phyloP scores from a whole-genome alignment of 2,329 filamentous ascomycete genomes.

The Diaporthe citri region DNA sequence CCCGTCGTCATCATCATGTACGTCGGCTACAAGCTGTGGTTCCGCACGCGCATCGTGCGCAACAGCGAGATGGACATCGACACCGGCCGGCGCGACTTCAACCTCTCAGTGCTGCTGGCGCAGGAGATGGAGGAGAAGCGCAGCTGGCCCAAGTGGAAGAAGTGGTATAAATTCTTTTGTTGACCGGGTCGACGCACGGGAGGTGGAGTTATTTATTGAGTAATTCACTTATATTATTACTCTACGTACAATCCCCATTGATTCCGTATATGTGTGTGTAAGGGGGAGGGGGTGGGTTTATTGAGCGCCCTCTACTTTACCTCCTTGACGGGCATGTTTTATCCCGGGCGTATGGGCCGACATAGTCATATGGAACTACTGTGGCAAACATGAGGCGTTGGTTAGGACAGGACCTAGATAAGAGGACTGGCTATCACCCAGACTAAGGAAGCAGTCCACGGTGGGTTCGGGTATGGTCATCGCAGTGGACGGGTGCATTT shows the following conservation, averaged over 20 bases:
- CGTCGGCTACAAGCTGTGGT: conserved; percentile 80
- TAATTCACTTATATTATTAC: neutral
- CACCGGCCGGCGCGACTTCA: conserved; percentile 87
- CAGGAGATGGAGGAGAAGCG: conserved; percentile 83
- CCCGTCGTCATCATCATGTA: conserved; percentile 79
- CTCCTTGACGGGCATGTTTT: neutral
- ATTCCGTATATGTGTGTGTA: neutral
- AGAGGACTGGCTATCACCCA: neutral
- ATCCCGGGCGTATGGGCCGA: neutral
- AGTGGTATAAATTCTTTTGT: conserved; percentile 79
- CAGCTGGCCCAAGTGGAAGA: conserved; percentile 83
- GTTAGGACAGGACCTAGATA: neutral
- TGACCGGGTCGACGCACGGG: conserved; percentile 51
- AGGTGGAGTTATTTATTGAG: neutral
- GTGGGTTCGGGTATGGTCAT: neutral
- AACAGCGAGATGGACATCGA: conserved; percentile 85
- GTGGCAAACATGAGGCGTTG: neutral
- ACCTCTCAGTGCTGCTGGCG: conserved; percentile 80
- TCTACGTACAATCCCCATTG: too few species aligned
- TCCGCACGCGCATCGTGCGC: conserved; percentile 75
- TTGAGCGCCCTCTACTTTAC: neutral
- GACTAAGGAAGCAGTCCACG: too few species aligned
- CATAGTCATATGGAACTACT: neutral
- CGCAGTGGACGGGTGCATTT: neutral
- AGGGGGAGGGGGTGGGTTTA: too few species aligned